Base-by-base conservation (phyloP, 306 rosid species). In the Pyrus pyrifolia region DNA sequence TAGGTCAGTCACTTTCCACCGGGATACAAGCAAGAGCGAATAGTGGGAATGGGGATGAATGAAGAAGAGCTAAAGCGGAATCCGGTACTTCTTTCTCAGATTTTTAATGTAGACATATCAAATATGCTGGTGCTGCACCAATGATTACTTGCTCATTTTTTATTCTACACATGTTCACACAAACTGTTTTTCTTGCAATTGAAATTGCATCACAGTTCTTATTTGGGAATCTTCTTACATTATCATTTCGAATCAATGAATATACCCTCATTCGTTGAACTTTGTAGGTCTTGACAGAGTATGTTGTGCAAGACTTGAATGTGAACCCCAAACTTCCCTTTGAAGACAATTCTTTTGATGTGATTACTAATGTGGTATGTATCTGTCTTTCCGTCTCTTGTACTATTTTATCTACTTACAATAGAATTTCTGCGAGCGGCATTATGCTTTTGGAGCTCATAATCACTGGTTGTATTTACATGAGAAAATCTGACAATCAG, bases 1-100 rank as follows among this genome's bases (percentile, higher is more conserved):
- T 85, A 92, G 97, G 89, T 92, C 83, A 92, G 96, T 86, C 97
- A 92, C 81, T 92, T 92, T 79, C 96, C 97, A 35, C 31, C 90
- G 2, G 93, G 96, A 72, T 92, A 87, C 96, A 88, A 87, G 85
- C 96, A 92, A 88, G 96, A 87, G 51, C 80, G 86, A 66, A 74
- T 87, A 22, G 91, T 88, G 30, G 96, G 96, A 78, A 81, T 90
- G 85, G 97, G 96, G 64, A 65, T 92, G 96, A 92, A 92, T 75
- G 96, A 88, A 81, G 88, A 87, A 61, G 97, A 92, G 86, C 83
- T 92, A 52, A 92, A 92, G 83, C 84, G 80, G 30, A 92, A 92
- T 69, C 91, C 84, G 31, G 93, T 92, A 83, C 31, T 42, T 59
- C 12, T 59, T 11, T 40, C 29, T 57, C 18, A 46, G 0, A 4